Conservation (phyloP, 83 land plant genomes). For the Diphasiastrum complanatum region DNA sequence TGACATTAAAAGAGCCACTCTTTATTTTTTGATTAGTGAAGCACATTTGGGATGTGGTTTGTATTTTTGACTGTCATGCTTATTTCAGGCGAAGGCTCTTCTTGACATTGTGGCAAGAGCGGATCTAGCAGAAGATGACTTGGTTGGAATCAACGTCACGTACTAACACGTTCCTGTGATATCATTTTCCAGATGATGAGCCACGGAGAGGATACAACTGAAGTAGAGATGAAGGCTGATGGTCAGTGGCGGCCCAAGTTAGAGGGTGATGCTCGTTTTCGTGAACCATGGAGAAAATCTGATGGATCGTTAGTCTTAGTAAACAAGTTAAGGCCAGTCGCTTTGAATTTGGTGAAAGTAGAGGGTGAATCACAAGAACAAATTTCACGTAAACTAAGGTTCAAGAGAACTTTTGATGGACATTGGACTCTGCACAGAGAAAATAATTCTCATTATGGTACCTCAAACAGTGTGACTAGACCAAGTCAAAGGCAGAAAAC, state of each 20-base stretch:
- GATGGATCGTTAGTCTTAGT: background rate
- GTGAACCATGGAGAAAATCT: constrained; percentile 1
- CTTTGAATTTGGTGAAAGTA: constrained; percentile 1
- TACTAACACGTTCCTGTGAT: background rate
- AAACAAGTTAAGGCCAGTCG: background rate
- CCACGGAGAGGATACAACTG: constrained; percentile 1
- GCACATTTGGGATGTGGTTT: too few species aligned
- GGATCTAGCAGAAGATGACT: background rate
- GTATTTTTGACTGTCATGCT: too few species aligned
- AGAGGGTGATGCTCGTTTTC: background rate
- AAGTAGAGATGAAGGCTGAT: constrained; percentile 6
- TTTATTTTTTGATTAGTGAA: too few species aligned
- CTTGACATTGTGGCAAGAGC: background rate
- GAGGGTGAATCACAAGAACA: constrained; percentile 4
- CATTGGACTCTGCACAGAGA: background rate
- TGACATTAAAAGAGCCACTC: too few species aligned
- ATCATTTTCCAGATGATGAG: background rate
- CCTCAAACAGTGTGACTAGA: background rate
- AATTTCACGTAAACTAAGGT: background rate
- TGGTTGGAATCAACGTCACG: background rate
- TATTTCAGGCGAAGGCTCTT: background rate
- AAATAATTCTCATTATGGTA: background rate
- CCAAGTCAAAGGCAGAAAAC: too few species aligned
- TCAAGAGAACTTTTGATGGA: constrained; percentile 1
- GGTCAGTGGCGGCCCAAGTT: constrained; percentile 4